Conservation (phyloP, 257 asterid species). For the Fraxinus americana region DNA sequence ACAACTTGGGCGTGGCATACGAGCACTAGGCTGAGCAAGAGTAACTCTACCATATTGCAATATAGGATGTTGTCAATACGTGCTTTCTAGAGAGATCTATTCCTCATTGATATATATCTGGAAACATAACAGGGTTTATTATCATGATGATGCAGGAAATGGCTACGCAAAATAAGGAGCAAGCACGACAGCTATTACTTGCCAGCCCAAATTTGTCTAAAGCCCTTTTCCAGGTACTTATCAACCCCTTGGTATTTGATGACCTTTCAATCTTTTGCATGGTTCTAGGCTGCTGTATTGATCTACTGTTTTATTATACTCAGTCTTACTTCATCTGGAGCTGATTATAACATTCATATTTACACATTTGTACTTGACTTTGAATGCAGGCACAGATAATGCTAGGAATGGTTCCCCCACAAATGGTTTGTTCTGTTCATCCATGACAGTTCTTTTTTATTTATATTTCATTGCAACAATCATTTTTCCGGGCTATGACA, state of each 20-base stretch:
- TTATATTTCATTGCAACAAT: slow-evolving; percentile 8
- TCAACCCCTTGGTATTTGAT: slow-evolving; percentile 19
- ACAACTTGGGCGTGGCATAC: background rate
- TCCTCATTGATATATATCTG: slow-evolving; percentile 12
- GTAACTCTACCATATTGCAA: background rate
- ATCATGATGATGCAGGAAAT: slow-evolving; percentile 54
- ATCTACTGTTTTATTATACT: slow-evolving; percentile 9
- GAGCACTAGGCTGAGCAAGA: background rate
- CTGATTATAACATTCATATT: slow-evolving; percentile 23
- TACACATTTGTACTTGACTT: slow-evolving; percentile 27
- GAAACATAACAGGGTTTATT: slow-evolving; percentile 15
- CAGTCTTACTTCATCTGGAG: slow-evolving; percentile 18
- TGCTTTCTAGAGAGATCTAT: slow-evolving; percentile 5
- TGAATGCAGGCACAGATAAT: slow-evolving; percentile 71
- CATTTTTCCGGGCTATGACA: slow-evolving; percentile 18
- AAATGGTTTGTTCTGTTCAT: slow-evolving; percentile 64
- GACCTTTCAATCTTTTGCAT: slow-evolving; percentile 4
- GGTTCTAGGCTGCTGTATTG: slow-evolving; percentile 21
- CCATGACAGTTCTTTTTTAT: slow-evolving; percentile 12
- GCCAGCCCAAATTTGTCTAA: slow-evolving; percentile 70
- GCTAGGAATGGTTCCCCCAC: slow-evolving; percentile 81
- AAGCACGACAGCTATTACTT: slow-evolving; percentile 67
- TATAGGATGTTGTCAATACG: background rate
- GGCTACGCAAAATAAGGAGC: slow-evolving; percentile 84
- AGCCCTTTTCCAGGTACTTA: slow-evolving; percentile 85